phyloP scores from a whole-genome alignment of 1,284 basidiomycete genomes.

The Sporisorium sorghi region DNA sequence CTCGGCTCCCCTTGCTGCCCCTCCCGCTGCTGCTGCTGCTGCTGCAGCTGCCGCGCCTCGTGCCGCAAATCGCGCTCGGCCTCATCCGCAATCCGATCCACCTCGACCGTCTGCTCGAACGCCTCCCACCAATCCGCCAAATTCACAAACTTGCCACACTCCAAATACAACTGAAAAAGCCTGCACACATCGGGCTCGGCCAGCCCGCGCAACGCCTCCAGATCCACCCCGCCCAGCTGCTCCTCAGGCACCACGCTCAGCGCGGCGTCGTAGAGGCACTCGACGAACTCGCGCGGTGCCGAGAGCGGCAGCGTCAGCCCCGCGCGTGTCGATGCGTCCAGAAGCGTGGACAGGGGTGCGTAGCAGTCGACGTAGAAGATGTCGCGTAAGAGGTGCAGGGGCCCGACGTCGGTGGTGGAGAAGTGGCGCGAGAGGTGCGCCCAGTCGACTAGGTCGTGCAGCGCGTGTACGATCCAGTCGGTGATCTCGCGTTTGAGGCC shows the following conservation, averaged over 20 bases:
- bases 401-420: slow-evolving; percentile 3
- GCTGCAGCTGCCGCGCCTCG: slow-evolving; percentile 1
- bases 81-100: slow-evolving; percentile 11
- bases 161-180: slow-evolving; percentile 57
- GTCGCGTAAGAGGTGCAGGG: slow-evolving; percentile 26
- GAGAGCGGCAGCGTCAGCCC: slow-evolving; percentile 30
- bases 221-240: slow-evolving; percentile 24
- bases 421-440: slow-evolving; percentile 10
- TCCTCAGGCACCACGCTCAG: slow-evolving; percentile 33
- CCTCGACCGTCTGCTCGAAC: slow-evolving; percentile 54
- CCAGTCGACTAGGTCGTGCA: slow-evolving; percentile 44
- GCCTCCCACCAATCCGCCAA: slow-evolving; percentile 66
- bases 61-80: slow-evolving; percentile 6
- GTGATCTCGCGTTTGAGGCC: slow-evolving; percentile 50
- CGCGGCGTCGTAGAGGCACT: slow-evolving; percentile 44
- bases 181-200: slow-evolving; percentile 58
- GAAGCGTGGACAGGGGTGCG: slow-evolving; percentile 25
- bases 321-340: slow-evolving; percentile 37
- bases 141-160: slow-evolving; percentile 63
- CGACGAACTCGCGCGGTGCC: slow-evolving; percentile 35
- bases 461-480: slow-evolving; percentile 34
- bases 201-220: slow-evolving; percentile 7
- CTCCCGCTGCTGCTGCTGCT: slow-evolving; percentile 7
- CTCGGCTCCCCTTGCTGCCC: neutral
- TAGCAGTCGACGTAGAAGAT: slow-evolving; percentile 47